Conservation (phyloP, 768 basidiomycete genomes). For the Suillus paluster region DNA sequence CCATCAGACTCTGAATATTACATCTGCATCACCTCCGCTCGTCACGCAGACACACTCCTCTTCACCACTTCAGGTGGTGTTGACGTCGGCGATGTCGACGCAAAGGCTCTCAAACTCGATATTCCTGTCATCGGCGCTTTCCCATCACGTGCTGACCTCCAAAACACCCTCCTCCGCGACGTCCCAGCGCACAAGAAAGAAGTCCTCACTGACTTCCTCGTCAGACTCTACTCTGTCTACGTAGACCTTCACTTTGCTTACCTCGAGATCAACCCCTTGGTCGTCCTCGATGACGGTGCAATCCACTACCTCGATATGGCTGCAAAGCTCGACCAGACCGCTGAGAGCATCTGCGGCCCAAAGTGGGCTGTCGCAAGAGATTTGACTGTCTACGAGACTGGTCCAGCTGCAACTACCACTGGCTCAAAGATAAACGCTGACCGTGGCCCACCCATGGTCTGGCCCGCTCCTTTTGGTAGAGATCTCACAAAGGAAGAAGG, state of each 20-base stretch:
- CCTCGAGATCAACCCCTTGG: conserved; percentile 98
- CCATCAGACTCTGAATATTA: conserved; percentile 95
- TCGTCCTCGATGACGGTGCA: conserved; percentile 81
- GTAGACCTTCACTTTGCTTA: conserved; percentile 99
- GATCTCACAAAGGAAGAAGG: conserved; percentile 95
- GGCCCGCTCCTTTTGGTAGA: conserved; percentile 95
- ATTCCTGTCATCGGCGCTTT: conserved; percentile 76
- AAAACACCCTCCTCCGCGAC: conserved; percentile 72
- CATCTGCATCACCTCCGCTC: conserved; percentile 95
- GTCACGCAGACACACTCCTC: conserved; percentile 94
- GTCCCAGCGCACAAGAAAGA: conserved; percentile 88
- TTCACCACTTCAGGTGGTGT: conserved; percentile 99
- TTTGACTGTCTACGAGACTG: conserved; percentile 69
- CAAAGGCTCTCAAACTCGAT: conserved; percentile 90
- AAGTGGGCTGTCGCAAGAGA: conserved; percentile 99
- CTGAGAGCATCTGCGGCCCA: conserved; percentile 96
- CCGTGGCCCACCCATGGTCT: conserved; percentile 97
- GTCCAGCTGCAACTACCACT: conserved; percentile 42
- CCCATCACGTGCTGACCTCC: conserved; percentile 82
- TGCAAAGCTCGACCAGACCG: conserved; percentile 99
- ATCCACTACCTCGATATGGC: conserved; percentile 99
- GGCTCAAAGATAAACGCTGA: conserved; percentile 72
- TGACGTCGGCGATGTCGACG: conserved; percentile 97
- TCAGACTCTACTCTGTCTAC: conserved; percentile 95
- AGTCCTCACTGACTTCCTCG: conserved; percentile 92